Conservation (phyloP, 1,139 yeast species). For the Blastobotrys arbuscula region DNA sequence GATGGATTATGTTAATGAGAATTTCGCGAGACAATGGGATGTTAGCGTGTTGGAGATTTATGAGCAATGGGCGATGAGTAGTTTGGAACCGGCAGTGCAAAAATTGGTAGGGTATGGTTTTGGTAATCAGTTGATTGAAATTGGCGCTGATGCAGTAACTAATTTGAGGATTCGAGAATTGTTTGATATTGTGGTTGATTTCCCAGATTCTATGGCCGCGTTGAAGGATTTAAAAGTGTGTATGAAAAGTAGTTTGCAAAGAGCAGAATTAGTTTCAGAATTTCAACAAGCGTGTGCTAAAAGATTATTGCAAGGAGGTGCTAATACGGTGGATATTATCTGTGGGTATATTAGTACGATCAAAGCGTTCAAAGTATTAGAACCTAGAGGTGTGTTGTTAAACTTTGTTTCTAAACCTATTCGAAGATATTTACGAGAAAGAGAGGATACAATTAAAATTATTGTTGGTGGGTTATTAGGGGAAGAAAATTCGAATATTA, state of each 20-base stretch:
- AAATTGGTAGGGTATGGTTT: conserved; percentile 2
- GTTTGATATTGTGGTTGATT: conserved; percentile 54
- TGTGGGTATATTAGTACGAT: conserved; percentile 67
- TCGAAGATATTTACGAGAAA: conserved; percentile 55
- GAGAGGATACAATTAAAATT: conserved; percentile 67
- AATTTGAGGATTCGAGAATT: conserved; percentile 52
- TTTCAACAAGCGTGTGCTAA: conserved; percentile 50
- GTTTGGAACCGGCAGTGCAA: background rate
- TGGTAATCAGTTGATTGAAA: conserved; percentile 10
- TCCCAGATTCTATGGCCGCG: conserved; percentile 55
- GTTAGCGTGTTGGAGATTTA: conserved; percentile 17
- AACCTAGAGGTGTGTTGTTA: conserved; percentile 78
- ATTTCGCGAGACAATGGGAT: conserved; percentile 19
- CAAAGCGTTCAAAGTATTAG: conserved; percentile 66
- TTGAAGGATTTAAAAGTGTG: conserved; percentile 53
- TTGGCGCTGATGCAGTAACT: conserved; percentile 20
- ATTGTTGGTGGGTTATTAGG: conserved; percentile 70
- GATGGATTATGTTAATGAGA: background rate
- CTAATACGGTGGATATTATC: conserved; percentile 71
- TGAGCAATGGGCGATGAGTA: conserved; percentile 10
- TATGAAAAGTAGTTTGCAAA: conserved; percentile 33
- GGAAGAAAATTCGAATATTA: conserved; percentile 28
- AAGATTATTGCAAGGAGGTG: conserved; percentile 70
- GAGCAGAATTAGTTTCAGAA: conserved; percentile 48
- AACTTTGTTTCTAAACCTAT: conserved; percentile 77